These are phyloP conservation scores for Polyporus tsugae DNA, from an alignment of 1,284 basidiomycete species.

Conservation along the genomic window DNA sequence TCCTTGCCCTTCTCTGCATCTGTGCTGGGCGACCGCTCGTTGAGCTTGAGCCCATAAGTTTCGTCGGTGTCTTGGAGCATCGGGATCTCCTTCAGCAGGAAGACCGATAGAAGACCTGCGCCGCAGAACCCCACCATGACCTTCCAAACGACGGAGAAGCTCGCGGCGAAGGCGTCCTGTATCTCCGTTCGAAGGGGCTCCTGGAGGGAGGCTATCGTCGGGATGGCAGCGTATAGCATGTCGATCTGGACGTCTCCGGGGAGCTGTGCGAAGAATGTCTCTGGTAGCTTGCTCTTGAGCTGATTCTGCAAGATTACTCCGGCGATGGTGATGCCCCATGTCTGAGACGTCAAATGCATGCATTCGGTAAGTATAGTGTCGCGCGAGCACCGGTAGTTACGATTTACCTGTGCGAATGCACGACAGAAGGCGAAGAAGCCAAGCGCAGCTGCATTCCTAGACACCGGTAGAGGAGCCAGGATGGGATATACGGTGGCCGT, in stretches of 20 bases:
- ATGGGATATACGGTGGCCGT: constrained; percentile 43
- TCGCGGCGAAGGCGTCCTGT: constrained; percentile 45
- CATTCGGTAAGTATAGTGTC: background rate
- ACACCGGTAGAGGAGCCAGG: constrained; percentile 45
- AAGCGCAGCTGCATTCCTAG: constrained; percentile 40
- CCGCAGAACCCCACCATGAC: constrained; percentile 45
- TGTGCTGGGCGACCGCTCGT: background rate
- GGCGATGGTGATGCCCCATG: constrained; percentile 51
- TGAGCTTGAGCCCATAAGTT: constrained; percentile 23
- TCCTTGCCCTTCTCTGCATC: background rate
- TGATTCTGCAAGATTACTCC: constrained; percentile 50
- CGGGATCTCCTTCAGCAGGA: constrained; percentile 46
- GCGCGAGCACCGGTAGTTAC: background rate
- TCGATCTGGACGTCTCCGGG: constrained; percentile 44
- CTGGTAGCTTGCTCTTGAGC: constrained; percentile 45
- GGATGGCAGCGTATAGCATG: constrained; percentile 46
- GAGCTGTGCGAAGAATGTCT: constrained; percentile 42
- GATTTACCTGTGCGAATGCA: constrained; percentile 37
- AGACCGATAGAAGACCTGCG: constrained; percentile 41
- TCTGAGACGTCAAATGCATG: constrained; percentile 30
- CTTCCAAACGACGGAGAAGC: constrained; percentile 45
- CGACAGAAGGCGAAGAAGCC: constrained; percentile 45
- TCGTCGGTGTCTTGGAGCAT: constrained; percentile 43
- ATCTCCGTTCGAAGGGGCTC: constrained; percentile 44
- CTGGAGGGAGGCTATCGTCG: constrained; percentile 41